phyloP scores from a whole-genome alignment of 345 rosid genomes.

The Aquilaria sinensis region DNA sequence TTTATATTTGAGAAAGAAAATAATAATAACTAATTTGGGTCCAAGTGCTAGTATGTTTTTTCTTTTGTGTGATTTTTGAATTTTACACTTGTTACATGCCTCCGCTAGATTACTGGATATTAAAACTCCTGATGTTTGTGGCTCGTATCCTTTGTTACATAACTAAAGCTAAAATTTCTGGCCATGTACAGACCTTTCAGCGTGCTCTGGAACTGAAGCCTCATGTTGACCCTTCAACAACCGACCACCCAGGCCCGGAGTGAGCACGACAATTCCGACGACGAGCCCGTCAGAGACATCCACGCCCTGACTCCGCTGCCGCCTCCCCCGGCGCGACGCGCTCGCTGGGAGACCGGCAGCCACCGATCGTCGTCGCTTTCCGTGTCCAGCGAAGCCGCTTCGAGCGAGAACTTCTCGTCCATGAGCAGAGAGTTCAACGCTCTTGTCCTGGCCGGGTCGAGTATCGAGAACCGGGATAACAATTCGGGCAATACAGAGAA shows the following conservation, averaged over 20 bases:
- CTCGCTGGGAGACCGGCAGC: slow-evolving; percentile 51
- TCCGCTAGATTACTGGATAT: too few relatives aligned
- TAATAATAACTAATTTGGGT: too few relatives aligned
- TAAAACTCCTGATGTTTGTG: slow-evolving; percentile 1
- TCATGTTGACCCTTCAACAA: too few relatives aligned
- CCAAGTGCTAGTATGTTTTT: too few relatives aligned
- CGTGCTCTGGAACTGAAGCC: too few relatives aligned
- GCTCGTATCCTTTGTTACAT: slow-evolving; percentile 10
- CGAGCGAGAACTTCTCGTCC: slow-evolving; percentile 80
- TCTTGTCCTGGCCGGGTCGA: slow-evolving; percentile 80
- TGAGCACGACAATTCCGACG: slow-evolving; percentile 9
- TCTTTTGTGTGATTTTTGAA: too few relatives aligned
- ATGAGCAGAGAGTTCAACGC: slow-evolving; percentile 95
- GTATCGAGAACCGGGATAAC: slow-evolving; percentile 28
- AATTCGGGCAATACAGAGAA: slow-evolving; percentile 4
- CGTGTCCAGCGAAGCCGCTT: slow-evolving; percentile 34
- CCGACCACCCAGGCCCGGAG: too few relatives aligned
- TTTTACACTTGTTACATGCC: too few relatives aligned
- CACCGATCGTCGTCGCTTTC: slow-evolving; percentile 37
- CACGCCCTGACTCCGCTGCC: slow-evolving; percentile 63
- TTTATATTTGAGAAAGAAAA: too few relatives aligned
- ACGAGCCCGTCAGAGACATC: slow-evolving; percentile 62
- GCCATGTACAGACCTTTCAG: not conserved
- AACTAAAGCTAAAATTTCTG: not conserved
- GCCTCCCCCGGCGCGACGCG: slow-evolving; percentile 32